These are phyloP conservation scores for Hanseniaspora guilliermondii DNA, from an alignment of 805 yeast genomes.

Conservation along the genomic window DNA sequence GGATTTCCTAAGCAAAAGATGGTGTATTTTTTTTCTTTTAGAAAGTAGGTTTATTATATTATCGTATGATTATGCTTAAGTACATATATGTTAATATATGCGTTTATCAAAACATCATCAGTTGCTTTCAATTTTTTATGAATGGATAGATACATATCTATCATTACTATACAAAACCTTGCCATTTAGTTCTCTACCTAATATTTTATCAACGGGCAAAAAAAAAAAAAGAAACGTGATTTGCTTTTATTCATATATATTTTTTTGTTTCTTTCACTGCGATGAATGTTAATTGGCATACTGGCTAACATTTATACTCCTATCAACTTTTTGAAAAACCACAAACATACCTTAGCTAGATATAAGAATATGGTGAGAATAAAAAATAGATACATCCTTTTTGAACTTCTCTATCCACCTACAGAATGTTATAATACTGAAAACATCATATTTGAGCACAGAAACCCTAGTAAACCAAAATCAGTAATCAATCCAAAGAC, in stretches of 20 bases:
- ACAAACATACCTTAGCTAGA: neutral
- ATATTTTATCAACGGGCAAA: no score
- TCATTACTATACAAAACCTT: no score
- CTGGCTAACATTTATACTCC: neutral
- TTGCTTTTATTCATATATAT: neutral
- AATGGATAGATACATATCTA: no score
- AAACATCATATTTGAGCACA: conserved; percentile 25
- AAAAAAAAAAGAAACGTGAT: conserved; percentile 5
- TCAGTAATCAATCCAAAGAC: conserved; percentile 36
- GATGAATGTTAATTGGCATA: neutral
- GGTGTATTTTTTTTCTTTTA: no score
- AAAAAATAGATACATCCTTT: conserved; percentile 71
- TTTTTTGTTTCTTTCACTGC: neutral
- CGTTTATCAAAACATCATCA: no score
- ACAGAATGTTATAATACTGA: conserved; percentile 19
- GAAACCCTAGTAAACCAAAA: conserved; percentile 40
- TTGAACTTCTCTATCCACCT: conserved; percentile 60
- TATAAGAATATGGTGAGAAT: conserved; percentile 65
- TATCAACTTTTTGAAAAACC: neutral
- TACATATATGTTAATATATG: no score
- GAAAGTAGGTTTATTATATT: no score
- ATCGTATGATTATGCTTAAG: no score
- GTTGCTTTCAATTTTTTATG: no score
- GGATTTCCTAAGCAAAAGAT: no score
- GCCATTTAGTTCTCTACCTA: no score